These are phyloP conservation scores for Lanzia echinophila DNA, from an alignment of 2,329 filamentous ascomycete genomes.

Conservation along the genomic window DNA sequence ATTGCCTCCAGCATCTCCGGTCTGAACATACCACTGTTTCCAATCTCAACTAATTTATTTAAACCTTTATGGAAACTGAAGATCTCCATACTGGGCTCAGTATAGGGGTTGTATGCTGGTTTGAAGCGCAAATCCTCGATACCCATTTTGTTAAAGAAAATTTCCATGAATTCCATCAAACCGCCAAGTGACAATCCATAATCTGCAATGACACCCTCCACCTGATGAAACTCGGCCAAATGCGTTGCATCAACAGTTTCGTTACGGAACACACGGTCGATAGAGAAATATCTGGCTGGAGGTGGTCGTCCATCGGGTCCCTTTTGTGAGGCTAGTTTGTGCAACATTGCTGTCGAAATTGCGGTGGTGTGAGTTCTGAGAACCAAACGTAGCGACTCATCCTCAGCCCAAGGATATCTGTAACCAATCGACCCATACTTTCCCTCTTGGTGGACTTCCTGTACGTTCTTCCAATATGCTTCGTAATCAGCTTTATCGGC, in stretches of 20 bases:
- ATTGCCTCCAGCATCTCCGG: conserved; percentile 95
- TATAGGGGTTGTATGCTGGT: conserved; percentile 93
- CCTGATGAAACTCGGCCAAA: conserved; percentile 95
- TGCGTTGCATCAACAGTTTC: conserved; percentile 96
- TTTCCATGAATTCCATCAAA: conserved; percentile 87
- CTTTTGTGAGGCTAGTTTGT: conserved; percentile 78
- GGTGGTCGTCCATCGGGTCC: conserved; percentile 61
- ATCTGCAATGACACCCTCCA: conserved; percentile 97
- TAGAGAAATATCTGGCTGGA: conserved; percentile 91
- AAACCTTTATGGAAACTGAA: conserved; percentile 91
- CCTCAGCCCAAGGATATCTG: conserved; percentile 85
- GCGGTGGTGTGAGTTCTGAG: conserved; percentile 95
- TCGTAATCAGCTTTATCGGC: conserved; percentile 63
- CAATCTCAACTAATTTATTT: conserved; percentile 91
- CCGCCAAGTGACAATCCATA: conserved; percentile 89
- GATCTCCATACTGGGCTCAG: conserved; percentile 96
- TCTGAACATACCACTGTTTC: conserved; percentile 97
- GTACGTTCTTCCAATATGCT: conserved; percentile 82
- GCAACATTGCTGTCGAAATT: conserved; percentile 82
- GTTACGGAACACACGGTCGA: conserved; percentile 96
- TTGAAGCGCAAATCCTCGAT: conserved; percentile 86
- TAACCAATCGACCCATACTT: conserved; percentile 96
- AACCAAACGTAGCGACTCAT: conserved; percentile 81
- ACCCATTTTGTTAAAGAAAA: conserved; percentile 96
- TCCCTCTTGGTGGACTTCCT: conserved; percentile 79